Evolutionary conservation across 2,329 filamentous ascomycete genomes (phyloP).

Genomic region (Aureobasidium sp.): DNA sequence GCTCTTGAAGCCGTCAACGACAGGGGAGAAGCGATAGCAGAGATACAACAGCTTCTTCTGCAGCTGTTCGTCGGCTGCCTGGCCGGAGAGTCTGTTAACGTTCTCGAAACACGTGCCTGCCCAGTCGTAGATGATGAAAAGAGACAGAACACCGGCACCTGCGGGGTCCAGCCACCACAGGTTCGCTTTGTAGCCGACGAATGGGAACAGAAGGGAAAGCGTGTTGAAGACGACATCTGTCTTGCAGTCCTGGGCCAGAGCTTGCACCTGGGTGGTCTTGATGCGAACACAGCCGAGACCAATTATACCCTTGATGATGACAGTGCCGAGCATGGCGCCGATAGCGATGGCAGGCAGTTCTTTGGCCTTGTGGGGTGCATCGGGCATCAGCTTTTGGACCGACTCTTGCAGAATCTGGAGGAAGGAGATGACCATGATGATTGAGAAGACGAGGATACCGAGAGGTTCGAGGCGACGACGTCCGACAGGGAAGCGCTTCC

Average conservation of each 20-base stretch:
- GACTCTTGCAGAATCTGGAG: conserved; percentile 54
- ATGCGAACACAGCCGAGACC: conserved; percentile 52
- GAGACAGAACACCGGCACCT: conserved; percentile 53
- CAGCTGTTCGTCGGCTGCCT: conserved; percentile 44
- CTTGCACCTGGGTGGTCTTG: conserved; percentile 57
- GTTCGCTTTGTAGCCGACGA: conserved; percentile 50
- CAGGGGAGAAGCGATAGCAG: conserved; percentile 38
- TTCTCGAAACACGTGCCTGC: conserved; percentile 53
- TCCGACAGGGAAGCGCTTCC: conserved; percentile 51
- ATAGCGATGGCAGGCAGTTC: conserved; percentile 47
- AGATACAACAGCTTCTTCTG: conserved; percentile 52
- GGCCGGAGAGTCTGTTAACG: conserved; percentile 51
- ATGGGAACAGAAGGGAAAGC: conserved; percentile 53
- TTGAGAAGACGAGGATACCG: conserved; percentile 54
- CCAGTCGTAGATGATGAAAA: conserved; percentile 65
- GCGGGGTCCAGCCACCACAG: conserved; percentile 61
- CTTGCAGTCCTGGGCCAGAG: conserved; percentile 55
- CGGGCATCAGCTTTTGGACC: conserved; percentile 47
- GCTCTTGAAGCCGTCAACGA: conserved; percentile 31
- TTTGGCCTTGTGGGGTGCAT: conserved; percentile 38
- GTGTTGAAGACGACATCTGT: conserved; percentile 59
- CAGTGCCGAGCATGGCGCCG: conserved; percentile 48
- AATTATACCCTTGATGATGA: conserved; percentile 52
- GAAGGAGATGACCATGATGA: conserved; percentile 57
- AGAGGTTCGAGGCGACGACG: conserved; percentile 51